These are phyloP conservation scores for Sporothrix protearum DNA, from an alignment of 2,329 filamentous ascomycete genomes.

Conservation along the genomic window DNA sequence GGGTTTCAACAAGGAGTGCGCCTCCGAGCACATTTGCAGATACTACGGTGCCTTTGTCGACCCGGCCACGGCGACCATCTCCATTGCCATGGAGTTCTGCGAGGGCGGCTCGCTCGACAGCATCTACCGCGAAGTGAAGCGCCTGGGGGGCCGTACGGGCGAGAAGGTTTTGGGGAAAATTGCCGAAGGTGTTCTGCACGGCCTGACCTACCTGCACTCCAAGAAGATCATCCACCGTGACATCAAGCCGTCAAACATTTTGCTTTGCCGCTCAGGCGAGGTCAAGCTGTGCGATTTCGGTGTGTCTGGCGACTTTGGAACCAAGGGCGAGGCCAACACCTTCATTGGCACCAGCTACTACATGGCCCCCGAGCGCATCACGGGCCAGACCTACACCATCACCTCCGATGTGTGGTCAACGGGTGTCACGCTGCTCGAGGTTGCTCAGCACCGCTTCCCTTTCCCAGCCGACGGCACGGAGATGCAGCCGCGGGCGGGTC, in stretches of 20 bases:
- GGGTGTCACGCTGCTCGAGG: slow-evolving; percentile 94
- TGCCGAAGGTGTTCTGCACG: slow-evolving; percentile 88
- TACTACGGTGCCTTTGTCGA: slow-evolving; percentile 98
- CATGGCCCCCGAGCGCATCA: slow-evolving; percentile 98
- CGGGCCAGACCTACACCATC: slow-evolving; percentile 95
- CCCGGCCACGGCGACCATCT: slow-evolving; percentile 92
- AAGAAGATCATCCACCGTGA: slow-evolving; percentile 98
- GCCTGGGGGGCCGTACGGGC: slow-evolving; percentile 86
- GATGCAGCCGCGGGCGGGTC: slow-evolving; percentile 84
- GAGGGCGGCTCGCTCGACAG: slow-evolving; percentile 94
- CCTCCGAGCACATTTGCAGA: slow-evolving; percentile 90
- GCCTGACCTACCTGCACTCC: slow-evolving; percentile 89
- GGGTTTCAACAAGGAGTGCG: slow-evolving; percentile 96
- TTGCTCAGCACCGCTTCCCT: slow-evolving; percentile 97
- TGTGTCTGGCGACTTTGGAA: slow-evolving; percentile 95
- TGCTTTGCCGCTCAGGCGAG: slow-evolving; percentile 85
- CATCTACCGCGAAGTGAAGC: slow-evolving; percentile 96
- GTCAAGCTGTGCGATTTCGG: slow-evolving; percentile 99
- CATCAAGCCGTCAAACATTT: slow-evolving; percentile 97
- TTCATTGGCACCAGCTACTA: slow-evolving; percentile 99
- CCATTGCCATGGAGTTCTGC: slow-evolving; percentile 98
- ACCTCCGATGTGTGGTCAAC: slow-evolving; percentile 98
- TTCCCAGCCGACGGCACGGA: slow-evolving; percentile 96
- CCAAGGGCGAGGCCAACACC: slow-evolving; percentile 96
- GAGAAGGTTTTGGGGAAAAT: slow-evolving; percentile 98